These are phyloP conservation scores for Hypoxylon fragiforme DNA, from an alignment of 495 filamentous ascomycete genomes.

Conservation along the genomic window DNA sequence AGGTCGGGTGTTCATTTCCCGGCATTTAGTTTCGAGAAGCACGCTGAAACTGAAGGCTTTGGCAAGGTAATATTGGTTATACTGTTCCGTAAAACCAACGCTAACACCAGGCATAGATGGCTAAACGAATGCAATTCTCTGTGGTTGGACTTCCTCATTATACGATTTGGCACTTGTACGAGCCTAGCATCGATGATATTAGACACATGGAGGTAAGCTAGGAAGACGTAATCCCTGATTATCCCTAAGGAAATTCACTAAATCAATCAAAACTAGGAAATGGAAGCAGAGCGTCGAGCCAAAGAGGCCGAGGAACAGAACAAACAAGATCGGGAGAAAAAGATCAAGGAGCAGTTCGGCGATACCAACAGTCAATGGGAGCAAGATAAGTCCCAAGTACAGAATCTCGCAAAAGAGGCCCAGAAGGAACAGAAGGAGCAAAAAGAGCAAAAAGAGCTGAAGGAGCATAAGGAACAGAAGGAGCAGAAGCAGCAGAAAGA, in stretches of 20 bases:
- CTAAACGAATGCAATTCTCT: constrained; percentile 90
- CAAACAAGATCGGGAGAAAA: constrained; percentile 63
- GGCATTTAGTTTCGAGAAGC: constrained; percentile 97
- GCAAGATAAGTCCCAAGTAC: constrained; percentile 75
- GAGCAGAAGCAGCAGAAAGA: no score
- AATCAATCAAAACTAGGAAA: constrained; percentile 61
- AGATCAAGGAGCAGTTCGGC: constrained; percentile 72
- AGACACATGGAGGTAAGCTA: constrained; percentile 85
- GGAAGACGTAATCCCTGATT: background rate
- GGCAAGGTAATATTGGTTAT: constrained; percentile 73
- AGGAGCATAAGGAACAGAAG: constrained; percentile 39
- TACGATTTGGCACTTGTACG: constrained; percentile 99
- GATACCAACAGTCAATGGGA: constrained; percentile 76
- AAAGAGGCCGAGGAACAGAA: constrained; percentile 75
- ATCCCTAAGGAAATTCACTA: constrained; percentile 1
- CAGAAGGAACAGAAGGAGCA: constrained; percentile 37
- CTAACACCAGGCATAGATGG: constrained; percentile 73
- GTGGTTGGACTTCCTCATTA: constrained; percentile 98
- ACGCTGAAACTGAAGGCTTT: constrained; percentile 98
- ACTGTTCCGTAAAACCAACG: background rate
- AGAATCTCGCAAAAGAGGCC: constrained; percentile 64
- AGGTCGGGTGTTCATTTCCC: constrained; percentile 95
- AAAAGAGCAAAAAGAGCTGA: constrained; percentile 28
- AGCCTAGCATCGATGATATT: constrained; percentile 95
- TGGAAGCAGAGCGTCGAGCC: constrained; percentile 77